Conservation (phyloP, 257 asterid species). For the Solanum pennellii region DNA sequence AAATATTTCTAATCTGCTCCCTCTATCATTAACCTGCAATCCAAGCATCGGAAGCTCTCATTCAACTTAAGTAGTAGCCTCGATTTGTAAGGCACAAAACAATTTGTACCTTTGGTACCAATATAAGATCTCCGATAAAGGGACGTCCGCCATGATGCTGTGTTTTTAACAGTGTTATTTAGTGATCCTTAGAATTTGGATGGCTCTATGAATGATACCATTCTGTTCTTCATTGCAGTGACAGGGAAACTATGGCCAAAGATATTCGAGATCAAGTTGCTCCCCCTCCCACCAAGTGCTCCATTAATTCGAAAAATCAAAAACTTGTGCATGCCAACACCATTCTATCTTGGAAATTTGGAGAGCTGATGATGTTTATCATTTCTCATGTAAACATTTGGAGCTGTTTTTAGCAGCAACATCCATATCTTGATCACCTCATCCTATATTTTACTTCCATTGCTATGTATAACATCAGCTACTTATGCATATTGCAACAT, state of each 20-base stretch:
- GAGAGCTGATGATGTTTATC: neutral
- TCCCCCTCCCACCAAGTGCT: slow-evolving; percentile 13
- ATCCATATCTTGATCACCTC: neutral
- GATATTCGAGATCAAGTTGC: slow-evolving; percentile 50
- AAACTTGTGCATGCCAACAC: slow-evolving; percentile 33
- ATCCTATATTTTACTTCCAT: neutral
- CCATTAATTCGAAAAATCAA: slow-evolving; percentile 28
- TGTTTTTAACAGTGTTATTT: neutral
- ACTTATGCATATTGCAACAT: neutral
- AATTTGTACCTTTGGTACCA: neutral
- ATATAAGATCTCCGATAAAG: neutral
- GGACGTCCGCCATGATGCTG: neutral
- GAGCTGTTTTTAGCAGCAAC: neutral
- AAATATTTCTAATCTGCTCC: neutral
- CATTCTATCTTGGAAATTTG: slow-evolving; percentile 11
- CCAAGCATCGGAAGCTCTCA: neutral
- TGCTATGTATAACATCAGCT: neutral
- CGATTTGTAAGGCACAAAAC: neutral
- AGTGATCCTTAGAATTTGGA: neutral
- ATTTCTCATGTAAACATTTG: neutral
- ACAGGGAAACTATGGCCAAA: slow-evolving; percentile 78
- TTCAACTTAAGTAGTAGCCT: neutral
- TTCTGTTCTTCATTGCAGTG: slow-evolving; percentile 22
- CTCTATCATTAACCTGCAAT: neutral
- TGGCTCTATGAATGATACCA: neutral